phyloP scores from a whole-genome alignment of 139 green algal species.

The Auxenochlorella pyrenoidosa region DNA sequence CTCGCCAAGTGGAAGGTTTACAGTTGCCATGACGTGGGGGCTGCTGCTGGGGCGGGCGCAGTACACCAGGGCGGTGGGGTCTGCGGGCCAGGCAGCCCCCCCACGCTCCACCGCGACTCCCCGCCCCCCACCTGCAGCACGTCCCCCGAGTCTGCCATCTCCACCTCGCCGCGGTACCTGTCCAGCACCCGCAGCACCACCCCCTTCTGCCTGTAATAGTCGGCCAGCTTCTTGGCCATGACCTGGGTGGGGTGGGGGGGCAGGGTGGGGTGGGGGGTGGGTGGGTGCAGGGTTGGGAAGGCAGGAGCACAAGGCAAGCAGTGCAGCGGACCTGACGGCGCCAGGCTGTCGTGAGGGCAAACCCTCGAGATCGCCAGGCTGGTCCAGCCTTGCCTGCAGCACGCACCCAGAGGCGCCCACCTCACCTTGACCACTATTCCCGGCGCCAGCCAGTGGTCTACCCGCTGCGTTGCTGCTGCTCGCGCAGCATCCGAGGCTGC shows the following conservation, averaged over 20 bases:
- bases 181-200: conserved; percentile 76
- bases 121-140: conserved; percentile 15
- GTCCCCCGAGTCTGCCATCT: conserved; percentile 79
- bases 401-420: no score
- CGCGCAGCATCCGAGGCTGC: conserved; percentile 18
- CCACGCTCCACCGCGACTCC: background rate
- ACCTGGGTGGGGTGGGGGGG: background rate
- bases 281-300: background rate
- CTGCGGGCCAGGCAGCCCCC: no score
- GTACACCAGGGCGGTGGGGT: no score
- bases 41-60: no score
- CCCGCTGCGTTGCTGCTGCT: background rate
- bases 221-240: conserved; percentile 60
- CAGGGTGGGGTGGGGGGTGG: background rate
- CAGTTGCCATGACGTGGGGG: no score
- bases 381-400: no score
- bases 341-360: no score
- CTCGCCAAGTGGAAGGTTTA: no score
- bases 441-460: conserved; percentile 75
- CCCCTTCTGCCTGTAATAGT: conserved; percentile 96
- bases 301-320: background rate
- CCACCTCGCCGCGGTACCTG: conserved; percentile 82
- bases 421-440: conserved; percentile 94
- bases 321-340: no score
- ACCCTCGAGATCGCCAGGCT: no score